phyloP scores from a whole-genome alignment of 768 basidiomycete genomes.

The Flagelloscypha sp. region DNA sequence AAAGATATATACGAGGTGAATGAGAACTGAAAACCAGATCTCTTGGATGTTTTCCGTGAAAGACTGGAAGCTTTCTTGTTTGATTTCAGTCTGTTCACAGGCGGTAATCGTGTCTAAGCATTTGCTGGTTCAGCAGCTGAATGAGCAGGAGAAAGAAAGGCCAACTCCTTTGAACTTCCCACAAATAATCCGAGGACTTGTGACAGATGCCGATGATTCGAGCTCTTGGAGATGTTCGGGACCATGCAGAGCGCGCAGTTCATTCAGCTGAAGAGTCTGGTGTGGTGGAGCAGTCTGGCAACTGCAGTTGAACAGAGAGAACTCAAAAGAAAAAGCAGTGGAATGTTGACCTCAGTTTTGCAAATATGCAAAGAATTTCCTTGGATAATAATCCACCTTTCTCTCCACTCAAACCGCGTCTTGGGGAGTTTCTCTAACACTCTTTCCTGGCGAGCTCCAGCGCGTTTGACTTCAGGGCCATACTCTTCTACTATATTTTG shows the following conservation, averaged over 20 bases:
- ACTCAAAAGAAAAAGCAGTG: conserved; percentile 13
- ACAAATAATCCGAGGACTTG: conserved; percentile 28
- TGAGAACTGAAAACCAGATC: too few species aligned
- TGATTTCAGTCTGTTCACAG: too few species aligned
- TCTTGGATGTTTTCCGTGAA: too few species aligned
- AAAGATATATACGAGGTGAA: too few species aligned
- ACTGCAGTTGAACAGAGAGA: neutral
- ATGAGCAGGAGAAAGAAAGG: too few species aligned
- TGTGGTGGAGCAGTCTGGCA: conserved; percentile 30
- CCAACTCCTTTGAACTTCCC: conserved; percentile 32
- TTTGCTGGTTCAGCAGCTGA: too few species aligned
- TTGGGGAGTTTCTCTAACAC: conserved; percentile 9
- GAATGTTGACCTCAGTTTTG: too few species aligned
- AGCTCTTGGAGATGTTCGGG: conserved; percentile 31
- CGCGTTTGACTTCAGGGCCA: conserved; percentile 8
- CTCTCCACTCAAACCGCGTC: conserved; percentile 50
- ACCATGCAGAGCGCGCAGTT: conserved; percentile 36
- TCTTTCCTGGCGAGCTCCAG: neutral
- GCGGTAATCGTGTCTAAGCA: too few species aligned
- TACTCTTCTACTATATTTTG: conserved; percentile 7
- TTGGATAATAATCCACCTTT: conserved; percentile 54
- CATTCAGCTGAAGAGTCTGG: conserved; percentile 30
- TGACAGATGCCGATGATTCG: conserved; percentile 12
- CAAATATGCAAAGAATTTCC: conserved; percentile 48
- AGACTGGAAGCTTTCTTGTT: too few species aligned